phyloP scores from a whole-genome alignment of 2,329 filamentous ascomycete species.

The Cladosporium sp. region DNA sequence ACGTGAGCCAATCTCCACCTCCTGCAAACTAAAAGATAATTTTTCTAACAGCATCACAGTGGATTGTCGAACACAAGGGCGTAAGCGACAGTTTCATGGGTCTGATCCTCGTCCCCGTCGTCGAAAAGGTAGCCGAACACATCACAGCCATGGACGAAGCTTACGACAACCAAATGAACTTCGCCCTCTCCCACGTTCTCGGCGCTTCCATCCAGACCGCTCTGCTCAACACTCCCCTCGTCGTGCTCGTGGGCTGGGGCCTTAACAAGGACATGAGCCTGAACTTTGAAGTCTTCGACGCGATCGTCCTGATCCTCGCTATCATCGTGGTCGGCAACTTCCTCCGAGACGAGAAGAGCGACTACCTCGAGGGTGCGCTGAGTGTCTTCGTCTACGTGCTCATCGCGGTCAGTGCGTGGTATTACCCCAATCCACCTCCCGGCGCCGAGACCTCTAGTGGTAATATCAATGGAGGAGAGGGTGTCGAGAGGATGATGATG shows the following conservation, averaged over 20 bases:
- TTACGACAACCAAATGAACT: constrained; percentile 72
- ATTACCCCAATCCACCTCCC: constrained; percentile 51
- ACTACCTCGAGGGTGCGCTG: constrained; percentile 82
- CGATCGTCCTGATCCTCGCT: constrained; percentile 73
- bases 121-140: constrained; percentile 83
- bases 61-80: constrained; percentile 47
- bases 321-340: constrained; percentile 87
- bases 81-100: constrained; percentile 59
- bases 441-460: constrained; percentile 14
- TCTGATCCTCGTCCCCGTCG: constrained; percentile 73
- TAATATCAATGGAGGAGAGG: background rate
- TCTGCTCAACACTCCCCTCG: constrained; percentile 78
- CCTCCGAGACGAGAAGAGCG: constrained; percentile 79
- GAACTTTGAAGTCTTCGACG: constrained; percentile 83
- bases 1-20: constrained; percentile 25
- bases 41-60: constrained; percentile 17
- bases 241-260: constrained; percentile 81
- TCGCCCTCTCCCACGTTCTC: constrained; percentile 79
- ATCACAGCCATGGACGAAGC: constrained; percentile 80
- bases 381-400: constrained; percentile 67
- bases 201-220: constrained; percentile 87
- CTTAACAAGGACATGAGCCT: constrained; percentile 66
- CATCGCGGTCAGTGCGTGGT: constrained; percentile 59
- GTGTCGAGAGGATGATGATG: constrained; percentile 6
- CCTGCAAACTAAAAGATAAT: constrained; percentile 28